A percentile compares a stretch with the other conserved stretches of the same genome.
These are phyloP conservation scores for Bruguiera parviflora DNA, from an alignment of 345 rosid genomes.

Conservation along the genomic window DNA sequence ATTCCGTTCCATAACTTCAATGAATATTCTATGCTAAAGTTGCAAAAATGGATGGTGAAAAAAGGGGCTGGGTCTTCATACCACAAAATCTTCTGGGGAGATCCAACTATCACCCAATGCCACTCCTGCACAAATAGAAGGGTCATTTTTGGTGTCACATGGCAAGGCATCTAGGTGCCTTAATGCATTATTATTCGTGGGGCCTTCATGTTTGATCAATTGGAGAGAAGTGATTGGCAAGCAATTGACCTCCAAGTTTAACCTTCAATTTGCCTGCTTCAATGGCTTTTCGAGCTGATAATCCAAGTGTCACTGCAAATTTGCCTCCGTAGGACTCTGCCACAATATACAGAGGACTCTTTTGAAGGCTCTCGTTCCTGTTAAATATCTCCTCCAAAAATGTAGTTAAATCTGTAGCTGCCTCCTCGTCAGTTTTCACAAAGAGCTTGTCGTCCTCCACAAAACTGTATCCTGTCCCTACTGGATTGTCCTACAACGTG, in stretches of 20 bases:
- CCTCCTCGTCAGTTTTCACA: conserved; percentile 75
- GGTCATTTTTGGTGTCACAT: background rate
- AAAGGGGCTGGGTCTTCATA: conserved; percentile 18
- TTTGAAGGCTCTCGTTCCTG: conserved; percentile 38
- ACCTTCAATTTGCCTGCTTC: conserved; percentile 55
- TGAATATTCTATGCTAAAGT: too few relatives aligned
- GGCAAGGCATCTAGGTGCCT: too few relatives aligned
- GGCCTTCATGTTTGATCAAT: too few relatives aligned
- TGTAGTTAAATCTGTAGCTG: conserved; percentile 73
- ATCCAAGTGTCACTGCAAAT: conserved; percentile 71
- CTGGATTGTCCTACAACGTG: conserved; percentile 60
- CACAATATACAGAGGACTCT: conserved; percentile 67
- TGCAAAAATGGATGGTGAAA: too few relatives aligned
- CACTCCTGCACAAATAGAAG: conserved; percentile 45
- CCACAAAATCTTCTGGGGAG: conserved; percentile 93
- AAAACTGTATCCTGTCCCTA: conserved; percentile 74
- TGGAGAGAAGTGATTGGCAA: background rate
- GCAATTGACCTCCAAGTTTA: conserved; percentile 64
- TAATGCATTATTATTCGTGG: too few relatives aligned
- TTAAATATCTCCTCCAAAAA: conserved; percentile 53
- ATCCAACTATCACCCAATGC: conserved; percentile 86
- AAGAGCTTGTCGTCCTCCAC: conserved; percentile 48
- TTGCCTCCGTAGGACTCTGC: conserved; percentile 97
- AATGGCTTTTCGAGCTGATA: conserved; percentile 55
- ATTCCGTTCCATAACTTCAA: too few relatives aligned